Evolutionary conservation across 768 basidiomycete species (phyloP), one percentile per base, ranked within the genome.

Genomic region (Heimioporus sp.): DNA sequence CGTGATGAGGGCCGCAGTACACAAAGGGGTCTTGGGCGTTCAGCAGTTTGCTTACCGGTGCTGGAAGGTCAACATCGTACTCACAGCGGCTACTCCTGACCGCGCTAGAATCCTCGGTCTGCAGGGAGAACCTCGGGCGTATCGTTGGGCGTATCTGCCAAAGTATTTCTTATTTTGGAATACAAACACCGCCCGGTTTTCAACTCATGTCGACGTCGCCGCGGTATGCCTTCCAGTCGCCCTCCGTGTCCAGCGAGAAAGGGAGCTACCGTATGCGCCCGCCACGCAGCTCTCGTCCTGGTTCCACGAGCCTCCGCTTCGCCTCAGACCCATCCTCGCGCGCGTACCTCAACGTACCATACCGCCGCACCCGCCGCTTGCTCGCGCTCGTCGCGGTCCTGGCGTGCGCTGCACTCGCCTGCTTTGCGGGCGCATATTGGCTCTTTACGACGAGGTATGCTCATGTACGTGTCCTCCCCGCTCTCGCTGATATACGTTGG

Each of bases 261-360:
- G 86, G 87, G 30, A 67, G 76, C 35, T 84, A 87, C 58, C 76
- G 85, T 43, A 78, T 88, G 70, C 78, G 79, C n/a, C 76, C 72
- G 44, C 59, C 58, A 62, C 76, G 79, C 15, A 55, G 50, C 42
- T 64, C 60, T 32, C 55, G 58, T 6, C 37, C 60, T 0, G 56
- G 64, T 43, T 45, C 54, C 56, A 38, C 24, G 3, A 5, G 62
- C 59, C 59, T 49, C 37, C 59, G 50, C 46, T 62, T 49, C 44
- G 45, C 58, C 47, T 44, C 57, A 21, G 48, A 51, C 20, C 46
- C 52, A 16, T 40, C 55, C 13, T 49, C 55, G 24, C 21, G 43
- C 20, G 5, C 28, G 28, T 43, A 56, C 35, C 3, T 53, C 5
- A 49, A 53, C 16, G 43, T 63, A 7, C 63, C 57, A 9, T 55